Evolutionary conservation across 352 stramenopile genomes (phyloP), one percentile per base, ranked within the genome.

Genomic region (Pythium utonaiense): DNA sequence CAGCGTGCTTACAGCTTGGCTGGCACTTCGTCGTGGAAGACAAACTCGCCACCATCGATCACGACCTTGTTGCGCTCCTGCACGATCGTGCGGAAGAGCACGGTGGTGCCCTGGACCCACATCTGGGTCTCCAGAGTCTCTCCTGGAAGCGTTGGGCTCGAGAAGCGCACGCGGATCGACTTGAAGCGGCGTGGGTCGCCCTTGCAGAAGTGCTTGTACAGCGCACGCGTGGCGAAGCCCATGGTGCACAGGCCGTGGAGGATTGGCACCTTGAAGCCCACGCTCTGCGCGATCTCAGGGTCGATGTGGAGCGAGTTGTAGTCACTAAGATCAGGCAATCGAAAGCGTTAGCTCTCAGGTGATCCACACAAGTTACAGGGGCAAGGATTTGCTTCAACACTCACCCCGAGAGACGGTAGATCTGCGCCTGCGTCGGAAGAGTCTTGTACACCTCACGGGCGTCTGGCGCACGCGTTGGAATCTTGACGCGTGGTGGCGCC

Each of bases 261-360:
- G 38, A 98, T 93, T 24, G 94, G 92, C 51, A 81, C 70, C 49
- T 89, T 84, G 65, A 91, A 97, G 51, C 73, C 80, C 28, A 80
- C 76, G 60, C 75, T 84, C 75, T 72, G 70, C 19, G 78, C 92
- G 65, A 94, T 87, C 64, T 83, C 77, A 5, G 85, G 83, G 67
- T 98, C 88, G 55, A 98, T 83, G 73, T 98, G 96, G 62, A 98
- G 87, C 66, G 88, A 75, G 72, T 98, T 98, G 70, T 97, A 97
- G 78, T 98, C 96, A 16, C 79, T 86, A n/a, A 25, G 27, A 40
- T 19, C 27, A 48, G 6, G 14, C 42, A 55, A 4, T 16, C 14
- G 9, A 8, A 17, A 9, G 4, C 36, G 22, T 22, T 22, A 44
- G 10, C 24, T 9, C 40, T 25, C 6, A 12, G 17, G 14, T 19